These are phyloP conservation scores for Moricandia arvensis DNA, from an alignment of 345 rosid species.

Conservation along the genomic window DNA sequence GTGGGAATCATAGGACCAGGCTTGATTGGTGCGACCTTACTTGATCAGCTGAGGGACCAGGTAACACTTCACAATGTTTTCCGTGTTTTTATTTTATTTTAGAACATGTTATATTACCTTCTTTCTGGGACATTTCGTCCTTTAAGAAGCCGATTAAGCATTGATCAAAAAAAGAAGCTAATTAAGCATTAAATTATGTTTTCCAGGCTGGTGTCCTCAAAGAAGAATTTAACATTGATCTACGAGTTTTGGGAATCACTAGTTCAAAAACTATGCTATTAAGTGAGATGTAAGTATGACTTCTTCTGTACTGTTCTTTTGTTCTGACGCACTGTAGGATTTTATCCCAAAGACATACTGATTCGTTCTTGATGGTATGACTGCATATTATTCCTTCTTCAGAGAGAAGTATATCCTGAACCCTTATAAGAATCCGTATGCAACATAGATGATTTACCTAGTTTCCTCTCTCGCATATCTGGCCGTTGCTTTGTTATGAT, in stretches of 20 bases:
- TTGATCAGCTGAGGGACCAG: slow-evolving; percentile 96
- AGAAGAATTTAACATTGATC: slow-evolving; percentile 93
- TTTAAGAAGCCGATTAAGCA: slow-evolving; percentile 11
- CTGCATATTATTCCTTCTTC: background rate
- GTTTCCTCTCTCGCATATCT: background rate
- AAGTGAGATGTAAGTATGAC: slow-evolving; percentile 74
- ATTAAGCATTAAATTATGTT: slow-evolving; percentile 19
- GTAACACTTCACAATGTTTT: slow-evolving; percentile 36
- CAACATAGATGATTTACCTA: background rate
- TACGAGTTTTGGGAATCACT: slow-evolving; percentile 94
- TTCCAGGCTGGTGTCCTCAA: slow-evolving; percentile 87
- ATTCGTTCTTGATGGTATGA: background rate
- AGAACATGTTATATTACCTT: background rate
- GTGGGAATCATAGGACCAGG: slow-evolving; percentile 98
- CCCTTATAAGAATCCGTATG: background rate
- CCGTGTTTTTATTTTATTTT: background rate
- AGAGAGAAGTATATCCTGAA: background rate
- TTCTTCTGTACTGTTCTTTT: slow-evolving; percentile 13
- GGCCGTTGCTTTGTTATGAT: background rate
- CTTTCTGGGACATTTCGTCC: background rate
- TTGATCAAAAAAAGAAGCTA: slow-evolving; percentile 3
- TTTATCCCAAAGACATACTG: background rate
- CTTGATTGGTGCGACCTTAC: slow-evolving; percentile 86
- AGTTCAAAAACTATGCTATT: slow-evolving; percentile 77
- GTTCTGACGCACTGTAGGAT: background rate